Evolutionary conservation across 1,139 yeast genomes (phyloP).

Genomic region (Nakaseomyces nivariensis): DNA sequence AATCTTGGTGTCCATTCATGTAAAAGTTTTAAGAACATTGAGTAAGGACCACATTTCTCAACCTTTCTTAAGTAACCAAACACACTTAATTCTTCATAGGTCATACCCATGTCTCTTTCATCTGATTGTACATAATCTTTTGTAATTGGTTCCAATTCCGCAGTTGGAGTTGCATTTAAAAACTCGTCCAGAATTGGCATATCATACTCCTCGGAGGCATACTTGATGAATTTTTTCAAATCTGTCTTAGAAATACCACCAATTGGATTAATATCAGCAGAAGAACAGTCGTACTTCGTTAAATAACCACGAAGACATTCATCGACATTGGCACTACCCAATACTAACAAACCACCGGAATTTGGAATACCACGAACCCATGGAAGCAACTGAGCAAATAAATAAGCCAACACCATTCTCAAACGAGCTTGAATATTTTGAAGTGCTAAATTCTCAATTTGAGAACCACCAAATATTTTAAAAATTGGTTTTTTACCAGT

Average conservation of each 20-base stretch:
- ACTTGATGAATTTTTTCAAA: slow-evolving; percentile 70
- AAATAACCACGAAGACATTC: slow-evolving; percentile 91
- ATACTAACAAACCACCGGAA: slow-evolving; percentile 63
- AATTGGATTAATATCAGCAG: slow-evolving; percentile 94
- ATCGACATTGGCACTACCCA: slow-evolving; percentile 97
- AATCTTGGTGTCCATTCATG: slow-evolving; percentile 88
- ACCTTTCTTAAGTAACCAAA: slow-evolving; percentile 91
- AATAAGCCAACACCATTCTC: slow-evolving; percentile 86
- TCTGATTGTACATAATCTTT: slow-evolving; percentile 87
- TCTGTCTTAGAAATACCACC: slow-evolving; percentile 96
- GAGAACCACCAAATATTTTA: slow-evolving; percentile 88
- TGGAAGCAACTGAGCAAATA: slow-evolving; percentile 89
- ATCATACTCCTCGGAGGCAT: slow-evolving; percentile 60
- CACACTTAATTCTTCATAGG: slow-evolving; percentile 82
- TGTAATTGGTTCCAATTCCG: slow-evolving; percentile 94
- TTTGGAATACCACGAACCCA: slow-evolving; percentile 71
- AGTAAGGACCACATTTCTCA: slow-evolving; percentile 90
- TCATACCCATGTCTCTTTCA: slow-evolving; percentile 97
- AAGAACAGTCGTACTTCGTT: slow-evolving; percentile 93
- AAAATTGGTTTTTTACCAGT: slow-evolving; percentile 85
- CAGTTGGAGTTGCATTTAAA: slow-evolving; percentile 88
- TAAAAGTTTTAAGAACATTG: slow-evolving; percentile 80
- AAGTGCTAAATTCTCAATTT: slow-evolving; percentile 81
- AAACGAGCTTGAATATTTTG: slow-evolving; percentile 94
- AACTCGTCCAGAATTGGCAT: slow-evolving; percentile 72